Evolutionary conservation across 768 basidiomycete genomes (phyloP).

Genomic region (Mycena leptocephala): DNA sequence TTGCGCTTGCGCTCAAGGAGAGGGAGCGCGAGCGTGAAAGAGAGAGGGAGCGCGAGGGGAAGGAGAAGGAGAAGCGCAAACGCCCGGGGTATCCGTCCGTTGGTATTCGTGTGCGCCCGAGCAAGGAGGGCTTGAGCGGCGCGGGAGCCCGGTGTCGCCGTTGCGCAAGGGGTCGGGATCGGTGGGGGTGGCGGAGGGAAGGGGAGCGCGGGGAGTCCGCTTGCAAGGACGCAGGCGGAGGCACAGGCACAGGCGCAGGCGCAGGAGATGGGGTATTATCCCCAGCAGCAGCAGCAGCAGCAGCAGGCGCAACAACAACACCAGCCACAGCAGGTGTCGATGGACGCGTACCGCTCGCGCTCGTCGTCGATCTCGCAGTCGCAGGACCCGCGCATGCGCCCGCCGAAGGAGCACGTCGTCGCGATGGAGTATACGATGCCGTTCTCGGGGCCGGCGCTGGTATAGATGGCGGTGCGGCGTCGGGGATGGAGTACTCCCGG

Average conservation of each 20-base stretch:
- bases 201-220: not conserved
- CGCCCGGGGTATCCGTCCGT: constrained; percentile 55
- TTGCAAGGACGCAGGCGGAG: not conserved
- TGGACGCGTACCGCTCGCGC: constrained; percentile 43
- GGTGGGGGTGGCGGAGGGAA: not conserved
- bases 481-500: not conserved
- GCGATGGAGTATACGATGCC: constrained; percentile 3
- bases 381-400: constrained; percentile 28
- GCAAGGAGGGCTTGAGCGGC: not conserved
- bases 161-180: not conserved
- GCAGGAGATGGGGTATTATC: constrained; percentile 30
- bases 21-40: constrained; percentile 39
- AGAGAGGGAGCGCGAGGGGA: constrained; percentile 16
- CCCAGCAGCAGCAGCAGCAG: constrained; percentile 2
- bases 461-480: not conserved
- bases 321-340: not conserved
- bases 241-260: not conserved
- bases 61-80: constrained; percentile 52
- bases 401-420: constrained; percentile 11
- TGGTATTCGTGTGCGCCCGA: constrained; percentile 22
- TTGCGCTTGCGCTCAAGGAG: constrained; percentile 16
- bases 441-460: not conserved
- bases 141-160: not conserved
- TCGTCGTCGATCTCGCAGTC: constrained; percentile 45
- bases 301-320: constrained; percentile 4